These are phyloP conservation scores for Mycena chlorophos DNA, from an alignment of 768 basidiomycete genomes.

Conservation along the genomic window DNA sequence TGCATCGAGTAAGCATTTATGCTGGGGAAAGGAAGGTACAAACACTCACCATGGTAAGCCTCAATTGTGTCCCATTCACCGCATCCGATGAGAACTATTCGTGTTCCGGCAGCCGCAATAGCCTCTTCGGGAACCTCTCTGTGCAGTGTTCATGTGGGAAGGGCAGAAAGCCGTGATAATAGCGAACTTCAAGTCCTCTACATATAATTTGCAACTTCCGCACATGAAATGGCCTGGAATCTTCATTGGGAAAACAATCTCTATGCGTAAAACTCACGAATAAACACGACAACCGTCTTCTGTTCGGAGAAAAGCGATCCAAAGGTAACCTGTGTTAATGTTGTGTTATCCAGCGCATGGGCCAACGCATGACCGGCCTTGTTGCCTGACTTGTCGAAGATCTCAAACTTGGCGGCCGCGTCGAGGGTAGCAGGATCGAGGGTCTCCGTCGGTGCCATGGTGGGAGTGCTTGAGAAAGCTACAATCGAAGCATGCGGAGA, in stretches of 20 bases:
- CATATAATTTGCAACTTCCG: slow-evolving; percentile 57
- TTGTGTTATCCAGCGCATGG: too few relatives aligned
- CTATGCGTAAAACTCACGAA: slow-evolving; percentile 40
- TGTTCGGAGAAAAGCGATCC: slow-evolving; percentile 49
- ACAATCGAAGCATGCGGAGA: neutral
- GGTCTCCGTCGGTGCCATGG: neutral
- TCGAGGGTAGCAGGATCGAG: slow-evolving; percentile 23
- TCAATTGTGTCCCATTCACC: slow-evolving; percentile 55
- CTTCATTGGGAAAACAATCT: neutral
- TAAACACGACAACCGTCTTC: slow-evolving; percentile 63
- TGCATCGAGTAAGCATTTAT: neutral
- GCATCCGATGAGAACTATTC: slow-evolving; percentile 58
- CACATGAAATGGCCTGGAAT: slow-evolving; percentile 63
- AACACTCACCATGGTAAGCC: slow-evolving; percentile 46
- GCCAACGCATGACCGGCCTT: too few relatives aligned
- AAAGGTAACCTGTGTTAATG: too few relatives aligned
- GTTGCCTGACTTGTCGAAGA: slow-evolving; percentile 49
- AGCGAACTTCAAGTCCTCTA: slow-evolving; percentile 48
- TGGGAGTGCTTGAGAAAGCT: neutral
- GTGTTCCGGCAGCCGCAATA: slow-evolving; percentile 39
- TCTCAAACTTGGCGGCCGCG: slow-evolving; percentile 38
- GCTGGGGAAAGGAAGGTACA: neutral
- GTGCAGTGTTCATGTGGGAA: too few relatives aligned
- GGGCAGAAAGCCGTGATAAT: too few relatives aligned
- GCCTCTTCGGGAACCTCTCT: slow-evolving; percentile 40